Evolutionary conservation across 768 basidiomycete species (phyloP), one percentile per base, ranked within the genome.

Genomic region (Kwoniella europaea): DNA sequence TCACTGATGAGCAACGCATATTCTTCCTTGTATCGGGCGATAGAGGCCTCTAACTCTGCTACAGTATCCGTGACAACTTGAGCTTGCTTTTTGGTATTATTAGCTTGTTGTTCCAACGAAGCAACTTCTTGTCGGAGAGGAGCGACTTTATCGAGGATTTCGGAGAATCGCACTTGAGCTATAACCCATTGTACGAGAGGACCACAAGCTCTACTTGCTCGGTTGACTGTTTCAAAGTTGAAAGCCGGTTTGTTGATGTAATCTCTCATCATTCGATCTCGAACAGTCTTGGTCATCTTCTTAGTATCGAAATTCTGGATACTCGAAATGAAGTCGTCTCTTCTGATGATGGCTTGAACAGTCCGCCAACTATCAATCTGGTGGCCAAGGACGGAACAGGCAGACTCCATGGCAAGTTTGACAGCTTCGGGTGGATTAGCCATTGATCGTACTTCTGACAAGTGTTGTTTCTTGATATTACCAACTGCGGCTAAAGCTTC

Each of bases 181-280:
- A 98, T 88, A 10, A 90, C 96, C 97, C 97, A 98, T 84, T 98
- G 97, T 74, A 96, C 95, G 60, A 99, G 89, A 10, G 97, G 97
- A 29, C 97, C 97, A 80, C 96, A 98, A 35, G 97, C 97, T 86
- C 91, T 92, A 84, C 92, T 94, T 27, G 97, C 97, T 66, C 92
- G 90, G 79, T 98, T 91, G 50, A 98, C 94, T 4, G 88, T 91
- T 83, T 98, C 97, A 80, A 93, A 98, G 83, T 93, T 98, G 86
- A 90, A 99, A 3, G 90, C 89, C 0, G 94, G 91, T 22, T 91
- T 89, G 75, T 91, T 91, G 74, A 99, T 86, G 87, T 93, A 99
- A 66, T 98, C 95, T 74, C 86, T 89, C 86, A 91, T 93, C 92
- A 99, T 95, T 59, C 88, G 84, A 43, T 98, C 94, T 43, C 97